Evolutionary conservation across 768 basidiomycete genomes (phyloP), one percentile per base, ranked within the genome.

Genomic region (Exidia glandulosa): DNA sequence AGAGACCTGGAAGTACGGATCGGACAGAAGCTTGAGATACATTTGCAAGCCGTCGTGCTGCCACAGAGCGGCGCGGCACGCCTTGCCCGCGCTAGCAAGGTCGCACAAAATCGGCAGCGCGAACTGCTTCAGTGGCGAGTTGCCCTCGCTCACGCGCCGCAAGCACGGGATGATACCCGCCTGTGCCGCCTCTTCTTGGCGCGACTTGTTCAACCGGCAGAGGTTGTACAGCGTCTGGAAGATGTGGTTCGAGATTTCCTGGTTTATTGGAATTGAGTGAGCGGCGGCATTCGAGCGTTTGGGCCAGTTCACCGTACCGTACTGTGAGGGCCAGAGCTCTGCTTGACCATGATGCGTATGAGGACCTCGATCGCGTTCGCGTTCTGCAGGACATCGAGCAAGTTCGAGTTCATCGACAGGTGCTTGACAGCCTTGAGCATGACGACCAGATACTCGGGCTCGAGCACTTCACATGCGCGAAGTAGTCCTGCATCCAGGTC

Each of bases 221-320:
- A 99, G 85, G 65, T 95, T 95, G 77, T 91, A 98, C 67, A 94
- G 92, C 2, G 94, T 93, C 73, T 96, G 94, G 80, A 98, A 94
- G 61, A 96, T 85, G 66, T 97, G 93, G 63, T 97, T 98, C 56
- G 91, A 87, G 72, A 97, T 89, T 81, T 99, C 95, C 92, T 97
- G 68, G 2, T 2, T 3, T 3, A 25, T 14, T n/a, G n/a, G n/a
- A n/a, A n/a, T n/a, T n/a, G n/a, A n/a, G n/a, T n/a, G 19, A 45
- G 16, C 19, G 9, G 23, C 27, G 52, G n/a, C 55, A 61, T 32
- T 30, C 52, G 19, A 52, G 10, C 1, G 36, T 1, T 25, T 33
- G 13, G 25, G 59, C 57, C 54, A 25, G 5, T 32, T 59, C 41
- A 29, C 41, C 27, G 58, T 67, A 93, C 94, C 12, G 93, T 87